Conservation (phyloP, 2,329 filamentous ascomycete genomes). For the Graphium sp. region DNA sequence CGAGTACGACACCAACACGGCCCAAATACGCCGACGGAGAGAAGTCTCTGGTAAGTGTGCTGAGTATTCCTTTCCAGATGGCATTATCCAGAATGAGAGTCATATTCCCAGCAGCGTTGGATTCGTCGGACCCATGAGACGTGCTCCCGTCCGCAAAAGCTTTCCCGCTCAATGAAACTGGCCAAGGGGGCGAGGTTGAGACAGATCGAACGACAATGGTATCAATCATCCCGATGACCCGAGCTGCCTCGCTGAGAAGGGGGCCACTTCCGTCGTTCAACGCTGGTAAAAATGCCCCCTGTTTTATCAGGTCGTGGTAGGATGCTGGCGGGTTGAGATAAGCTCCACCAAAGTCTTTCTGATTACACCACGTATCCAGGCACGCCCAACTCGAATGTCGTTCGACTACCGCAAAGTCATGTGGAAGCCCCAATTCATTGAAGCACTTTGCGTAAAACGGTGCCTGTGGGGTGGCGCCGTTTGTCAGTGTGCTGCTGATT, state of each 20-base stretch:
- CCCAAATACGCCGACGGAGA: conserved; percentile 68
- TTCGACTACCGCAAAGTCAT: conserved; percentile 62
- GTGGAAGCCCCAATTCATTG: conserved; percentile 71
- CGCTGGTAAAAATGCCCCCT: conserved; percentile 30
- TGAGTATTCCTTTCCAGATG: conserved; percentile 71
- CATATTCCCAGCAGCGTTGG: too few species aligned
- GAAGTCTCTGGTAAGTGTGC: conserved; percentile 65
- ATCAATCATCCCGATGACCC: conserved; percentile 65
- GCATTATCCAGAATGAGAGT: conserved; percentile 72
- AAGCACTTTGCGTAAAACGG: conserved; percentile 78
- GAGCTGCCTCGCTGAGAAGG: conserved; percentile 56
- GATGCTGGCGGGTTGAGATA: conserved; percentile 62
- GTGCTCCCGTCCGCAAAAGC: neutral
- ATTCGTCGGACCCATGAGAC: conserved; percentile 17
- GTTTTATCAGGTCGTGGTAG: conserved; percentile 40
- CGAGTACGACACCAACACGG: conserved; percentile 59
- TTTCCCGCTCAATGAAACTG: too few species aligned
- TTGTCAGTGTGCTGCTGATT: conserved; percentile 54
- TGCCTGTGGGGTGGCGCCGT: conserved; percentile 49
- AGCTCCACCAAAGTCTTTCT: conserved; percentile 65
- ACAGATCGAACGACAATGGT: conserved; percentile 50
- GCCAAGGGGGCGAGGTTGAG: conserved; percentile 14
- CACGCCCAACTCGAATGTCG: conserved; percentile 46
- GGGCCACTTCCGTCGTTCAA: conserved; percentile 34
- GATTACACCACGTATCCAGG: conserved; percentile 55